These are phyloP conservation scores for Thuidium tamariscinum DNA, from an alignment of 225 moss, liverwort and hornwort genomes.

Conservation along the genomic window DNA sequence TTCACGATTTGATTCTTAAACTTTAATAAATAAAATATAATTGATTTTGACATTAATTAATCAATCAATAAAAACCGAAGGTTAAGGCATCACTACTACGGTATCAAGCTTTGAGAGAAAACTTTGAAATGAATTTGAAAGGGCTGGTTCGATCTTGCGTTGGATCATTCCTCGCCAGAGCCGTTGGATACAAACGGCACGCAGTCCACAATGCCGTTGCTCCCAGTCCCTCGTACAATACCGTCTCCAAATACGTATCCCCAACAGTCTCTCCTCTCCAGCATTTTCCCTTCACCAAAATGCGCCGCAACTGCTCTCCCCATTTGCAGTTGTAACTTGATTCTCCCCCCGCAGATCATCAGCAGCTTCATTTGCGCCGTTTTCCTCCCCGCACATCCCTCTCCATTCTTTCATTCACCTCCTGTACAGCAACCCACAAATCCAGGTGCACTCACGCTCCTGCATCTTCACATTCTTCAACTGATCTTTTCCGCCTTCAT, in stretches of 20 bases:
- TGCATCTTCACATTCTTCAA: neutral
- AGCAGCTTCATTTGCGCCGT: neutral
- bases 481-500: neutral
- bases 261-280: too few relatives aligned
- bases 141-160: neutral
- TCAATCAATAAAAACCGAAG: too few relatives aligned
- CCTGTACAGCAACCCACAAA: neutral
- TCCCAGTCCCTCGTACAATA: neutral
- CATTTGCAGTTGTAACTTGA: neutral
- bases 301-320: neutral
- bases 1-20: too few relatives aligned
- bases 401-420: neutral
- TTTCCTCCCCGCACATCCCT: neutral
- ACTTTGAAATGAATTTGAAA: neutral
- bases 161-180: neutral
- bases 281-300: too few relatives aligned
- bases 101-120: neutral
- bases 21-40: too few relatives aligned
- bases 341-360: neutral
- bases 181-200: neutral
- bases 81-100: too few relatives aligned
- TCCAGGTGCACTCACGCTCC: neutral
- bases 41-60: too few relatives aligned
- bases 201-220: neutral
- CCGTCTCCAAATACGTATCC: neutral